phyloP scores from a whole-genome alignment of 106 monocot species.

The Ottelia alismoides region DNA sequence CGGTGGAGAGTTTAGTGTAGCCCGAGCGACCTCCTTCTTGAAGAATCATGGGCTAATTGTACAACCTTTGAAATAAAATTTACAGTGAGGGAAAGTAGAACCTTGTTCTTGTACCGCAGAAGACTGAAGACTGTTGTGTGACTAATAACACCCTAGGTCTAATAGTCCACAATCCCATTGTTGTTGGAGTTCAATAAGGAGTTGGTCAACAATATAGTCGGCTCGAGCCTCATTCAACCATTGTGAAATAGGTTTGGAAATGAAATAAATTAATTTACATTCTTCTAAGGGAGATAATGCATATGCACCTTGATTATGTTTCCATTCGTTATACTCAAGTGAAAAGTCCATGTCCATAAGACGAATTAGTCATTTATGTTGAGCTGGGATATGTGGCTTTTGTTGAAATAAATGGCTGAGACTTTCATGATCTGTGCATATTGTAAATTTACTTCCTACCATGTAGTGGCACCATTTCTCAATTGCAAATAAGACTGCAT shows the following conservation, averaged over 20 bases:
- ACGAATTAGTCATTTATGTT: background rate
- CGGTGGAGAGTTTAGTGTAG: background rate
- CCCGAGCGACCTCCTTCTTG: background rate
- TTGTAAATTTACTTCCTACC: background rate
- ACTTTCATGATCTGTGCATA: constrained; percentile 2
- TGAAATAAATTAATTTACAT: background rate
- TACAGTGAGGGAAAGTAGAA: too few relatives aligned
- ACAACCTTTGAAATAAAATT: background rate
- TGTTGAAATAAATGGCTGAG: constrained; percentile 1
- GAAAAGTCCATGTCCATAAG: background rate
- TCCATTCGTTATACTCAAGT: background rate
- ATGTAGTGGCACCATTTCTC: constrained; percentile 3
- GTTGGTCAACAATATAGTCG: background rate
- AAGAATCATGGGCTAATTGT: background rate
- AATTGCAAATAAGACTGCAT: background rate
- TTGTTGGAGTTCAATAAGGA: too few relatives aligned
- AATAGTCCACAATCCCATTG: too few relatives aligned
- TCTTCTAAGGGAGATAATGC: background rate
- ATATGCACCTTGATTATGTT: background rate
- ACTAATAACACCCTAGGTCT: too few relatives aligned
- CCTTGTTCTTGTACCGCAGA: too few relatives aligned
- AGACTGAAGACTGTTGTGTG: too few relatives aligned
- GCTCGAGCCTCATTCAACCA: background rate
- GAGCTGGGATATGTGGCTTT: background rate
- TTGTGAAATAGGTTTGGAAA: background rate